Evolutionary conservation across 352 stramenopile species (phyloP).

Genomic region (Pythium coloratum): DNA sequence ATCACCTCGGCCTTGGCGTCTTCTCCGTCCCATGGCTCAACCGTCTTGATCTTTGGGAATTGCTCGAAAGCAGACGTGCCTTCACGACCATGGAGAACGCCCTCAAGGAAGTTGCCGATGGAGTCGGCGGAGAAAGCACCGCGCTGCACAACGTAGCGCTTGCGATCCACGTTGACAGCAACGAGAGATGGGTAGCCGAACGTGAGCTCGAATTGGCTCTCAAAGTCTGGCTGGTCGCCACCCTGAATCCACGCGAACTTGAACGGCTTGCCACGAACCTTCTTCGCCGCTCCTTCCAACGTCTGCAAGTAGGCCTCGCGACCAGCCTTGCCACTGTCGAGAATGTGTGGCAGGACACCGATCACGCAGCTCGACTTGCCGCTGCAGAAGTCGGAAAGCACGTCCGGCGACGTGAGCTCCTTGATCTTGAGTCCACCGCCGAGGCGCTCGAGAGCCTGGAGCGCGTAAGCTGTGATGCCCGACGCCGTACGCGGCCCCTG

Average conservation of each 20-base stretch:
- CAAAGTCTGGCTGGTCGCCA: slow-evolving; percentile 81
- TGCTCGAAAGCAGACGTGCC: slow-evolving; percentile 60
- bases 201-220: slow-evolving; percentile 86
- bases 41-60: slow-evolving; percentile 61
- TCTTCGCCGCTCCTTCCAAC: slow-evolving; percentile 80
- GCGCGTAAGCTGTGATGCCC: slow-evolving; percentile 78
- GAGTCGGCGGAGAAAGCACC: slow-evolving; percentile 65
- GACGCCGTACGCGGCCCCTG: slow-evolving; percentile 82
- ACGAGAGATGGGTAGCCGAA: slow-evolving; percentile 92
- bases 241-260: slow-evolving; percentile 91
- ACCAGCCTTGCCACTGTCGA: slow-evolving; percentile 80
- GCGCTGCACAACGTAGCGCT: slow-evolving; percentile 82
- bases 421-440: slow-evolving; percentile 79
- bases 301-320: slow-evolving; percentile 86
- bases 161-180: slow-evolving; percentile 85
- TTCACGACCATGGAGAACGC: slow-evolving; percentile 69
- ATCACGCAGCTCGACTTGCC: slow-evolving; percentile 91
- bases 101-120: slow-evolving; percentile 75
- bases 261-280: slow-evolving; percentile 89
- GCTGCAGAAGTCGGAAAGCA: slow-evolving; percentile 81
- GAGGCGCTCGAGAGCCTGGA: slow-evolving; percentile 69
- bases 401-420: slow-evolving; percentile 65
- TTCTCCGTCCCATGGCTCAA: slow-evolving; percentile 80
- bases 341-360: slow-evolving; percentile 88
- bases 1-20: slow-evolving; percentile 72